A percentile compares a stretch with the other conserved stretches of the same genome.
Conservation (phyloP, 345 rosid species). For the Citrus reticulata region DNA sequence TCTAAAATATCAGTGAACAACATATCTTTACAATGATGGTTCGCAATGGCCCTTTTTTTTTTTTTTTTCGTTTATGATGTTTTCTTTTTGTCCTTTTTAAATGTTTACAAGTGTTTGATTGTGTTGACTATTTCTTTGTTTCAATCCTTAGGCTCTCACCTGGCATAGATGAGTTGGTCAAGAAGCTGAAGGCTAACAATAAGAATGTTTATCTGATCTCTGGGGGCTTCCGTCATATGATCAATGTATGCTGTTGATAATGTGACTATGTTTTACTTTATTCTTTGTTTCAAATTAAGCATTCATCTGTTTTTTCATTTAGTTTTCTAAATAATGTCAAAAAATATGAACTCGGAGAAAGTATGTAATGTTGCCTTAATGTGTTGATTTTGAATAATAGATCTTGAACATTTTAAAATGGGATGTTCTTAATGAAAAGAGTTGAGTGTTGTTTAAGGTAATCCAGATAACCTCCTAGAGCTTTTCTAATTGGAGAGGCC, state of each 20-base stretch:
- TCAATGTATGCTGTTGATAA: conserved; percentile 54
- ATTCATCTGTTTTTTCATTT: background rate
- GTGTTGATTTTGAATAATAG: background rate
- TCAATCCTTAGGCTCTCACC: conserved; percentile 63
- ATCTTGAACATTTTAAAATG: background rate
- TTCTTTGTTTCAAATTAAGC: background rate
- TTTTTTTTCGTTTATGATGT: background rate
- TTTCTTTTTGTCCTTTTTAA: background rate
- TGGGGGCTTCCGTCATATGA: conserved; percentile 98
- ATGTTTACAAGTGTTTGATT: background rate
- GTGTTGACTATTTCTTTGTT: background rate
- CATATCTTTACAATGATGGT: background rate
- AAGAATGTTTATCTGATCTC: conserved; percentile 73
- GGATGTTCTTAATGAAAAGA: background rate
- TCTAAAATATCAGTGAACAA: background rate
- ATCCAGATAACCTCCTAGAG: background rate
- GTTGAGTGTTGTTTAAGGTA: background rate
- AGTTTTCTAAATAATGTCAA: background rate
- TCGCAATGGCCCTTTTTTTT: background rate
- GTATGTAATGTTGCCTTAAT: background rate
- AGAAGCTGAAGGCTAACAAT: conserved; percentile 66
- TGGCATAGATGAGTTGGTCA: conserved; percentile 73
- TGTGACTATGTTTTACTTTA: background rate
- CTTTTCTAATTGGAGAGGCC: background rate
- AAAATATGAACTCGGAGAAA: background rate